These are phyloP conservation scores for Diospyros lotus DNA, from an alignment of 148 eudicot genomes.

Conservation along the genomic window DNA sequence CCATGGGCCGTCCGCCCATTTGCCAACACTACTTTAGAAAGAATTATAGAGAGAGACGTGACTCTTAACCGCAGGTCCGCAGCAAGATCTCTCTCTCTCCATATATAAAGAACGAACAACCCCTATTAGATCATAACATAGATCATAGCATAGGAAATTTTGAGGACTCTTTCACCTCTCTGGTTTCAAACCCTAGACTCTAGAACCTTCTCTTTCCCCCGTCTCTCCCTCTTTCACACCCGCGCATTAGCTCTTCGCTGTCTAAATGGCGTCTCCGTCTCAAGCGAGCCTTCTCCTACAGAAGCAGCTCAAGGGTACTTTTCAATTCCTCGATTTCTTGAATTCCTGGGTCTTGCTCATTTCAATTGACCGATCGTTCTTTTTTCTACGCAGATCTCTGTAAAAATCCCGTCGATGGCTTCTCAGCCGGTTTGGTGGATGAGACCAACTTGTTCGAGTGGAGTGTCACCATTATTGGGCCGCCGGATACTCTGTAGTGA, in stretches of 20 bases:
- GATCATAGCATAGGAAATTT: too few species aligned
- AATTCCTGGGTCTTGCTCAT: too few species aligned
- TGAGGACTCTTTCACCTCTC: too few species aligned
- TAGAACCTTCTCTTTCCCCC: not conserved
- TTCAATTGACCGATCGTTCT: too few species aligned
- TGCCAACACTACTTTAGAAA: too few species aligned
- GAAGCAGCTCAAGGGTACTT: constrained; percentile 56
- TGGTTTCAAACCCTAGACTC: too few species aligned
- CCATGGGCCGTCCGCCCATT: too few species aligned
- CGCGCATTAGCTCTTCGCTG: not conserved
- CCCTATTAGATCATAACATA: too few species aligned
- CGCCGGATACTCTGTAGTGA: constrained; percentile 81
- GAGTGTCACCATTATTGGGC: constrained; percentile 84
- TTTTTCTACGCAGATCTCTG: constrained; percentile 50
- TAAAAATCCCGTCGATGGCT: constrained; percentile 86
- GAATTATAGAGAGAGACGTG: too few species aligned
- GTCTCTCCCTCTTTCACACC: constrained; percentile 7
- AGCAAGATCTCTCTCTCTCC: too few species aligned
- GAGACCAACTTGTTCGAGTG: constrained; percentile 75
- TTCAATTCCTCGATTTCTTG: not conserved
- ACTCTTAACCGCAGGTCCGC: too few species aligned
- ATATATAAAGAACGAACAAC: too few species aligned
- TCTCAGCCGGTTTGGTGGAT: constrained; percentile 82
- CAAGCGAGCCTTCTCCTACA: constrained; percentile 66
- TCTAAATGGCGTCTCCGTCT: constrained; percentile 38